Evolutionary conservation across 2,329 filamentous ascomycete species (phyloP).

Genomic region (Fusarium camptoceras): DNA sequence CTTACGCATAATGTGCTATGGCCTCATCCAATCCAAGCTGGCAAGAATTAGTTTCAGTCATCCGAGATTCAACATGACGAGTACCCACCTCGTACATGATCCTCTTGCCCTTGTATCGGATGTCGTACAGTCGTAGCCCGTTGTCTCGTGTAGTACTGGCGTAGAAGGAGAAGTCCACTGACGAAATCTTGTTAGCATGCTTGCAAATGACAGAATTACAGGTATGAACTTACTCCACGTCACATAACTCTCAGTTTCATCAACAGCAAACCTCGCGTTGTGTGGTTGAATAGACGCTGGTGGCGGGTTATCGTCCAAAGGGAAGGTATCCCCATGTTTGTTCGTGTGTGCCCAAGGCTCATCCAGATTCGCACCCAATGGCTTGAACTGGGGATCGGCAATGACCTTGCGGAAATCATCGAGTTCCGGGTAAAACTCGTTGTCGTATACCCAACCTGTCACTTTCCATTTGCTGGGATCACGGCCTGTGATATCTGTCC

Average conservation of each 20-base stretch:
- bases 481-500: conserved; percentile 1
- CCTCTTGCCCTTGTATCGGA: not conserved
- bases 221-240: not conserved
- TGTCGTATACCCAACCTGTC: conserved; percentile 8
- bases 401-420: not conserved
- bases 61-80: rapidly evolving
- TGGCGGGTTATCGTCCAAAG: not conserved
- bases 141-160: not conserved
- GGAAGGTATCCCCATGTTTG: conserved; percentile 1
- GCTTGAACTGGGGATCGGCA: not conserved
- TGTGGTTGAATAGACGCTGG: not conserved
- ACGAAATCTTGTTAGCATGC: rapidly evolving
- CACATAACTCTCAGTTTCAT: conserved; percentile 2
- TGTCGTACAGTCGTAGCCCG: not conserved
- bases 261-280: not conserved
- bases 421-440: not conserved
- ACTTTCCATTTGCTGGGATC: conserved; percentile 1
- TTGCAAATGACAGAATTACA: not conserved
- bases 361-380: not conserved
- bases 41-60: rapidly evolving
- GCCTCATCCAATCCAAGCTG: conserved; percentile 10
- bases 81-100: not conserved
- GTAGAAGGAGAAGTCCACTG: conserved; percentile 5
- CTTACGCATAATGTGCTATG: conserved; percentile 6
- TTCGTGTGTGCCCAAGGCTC: conserved; percentile 7